Conservation (phyloP, 768 basidiomycete species). For the Strobilomyces confusus region DNA sequence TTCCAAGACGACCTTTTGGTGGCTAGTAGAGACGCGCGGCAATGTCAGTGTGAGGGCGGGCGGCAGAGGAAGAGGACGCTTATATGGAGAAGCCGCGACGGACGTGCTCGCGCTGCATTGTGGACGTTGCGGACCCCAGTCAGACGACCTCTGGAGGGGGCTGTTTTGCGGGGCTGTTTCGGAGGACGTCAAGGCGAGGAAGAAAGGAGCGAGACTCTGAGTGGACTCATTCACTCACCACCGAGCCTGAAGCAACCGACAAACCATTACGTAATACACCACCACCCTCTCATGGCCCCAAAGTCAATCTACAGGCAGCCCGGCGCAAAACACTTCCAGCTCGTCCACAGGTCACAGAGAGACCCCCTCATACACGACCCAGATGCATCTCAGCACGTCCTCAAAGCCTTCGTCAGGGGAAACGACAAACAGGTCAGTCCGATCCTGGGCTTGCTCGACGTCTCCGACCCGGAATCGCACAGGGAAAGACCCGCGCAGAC, state of each 20-base stretch:
- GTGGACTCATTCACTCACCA: conserved; percentile 23
- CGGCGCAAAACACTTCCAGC: conserved; percentile 90
- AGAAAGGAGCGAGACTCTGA: conserved; percentile 4
- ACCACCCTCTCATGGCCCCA: conserved; percentile 54
- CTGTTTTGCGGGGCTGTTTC: background rate
- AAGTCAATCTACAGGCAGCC: conserved; percentile 90
- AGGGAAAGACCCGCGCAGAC: conserved; percentile 83
- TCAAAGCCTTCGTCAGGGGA: conserved; percentile 74
- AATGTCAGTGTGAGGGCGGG: conserved; percentile 41
- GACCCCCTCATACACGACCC: conserved; percentile 95
- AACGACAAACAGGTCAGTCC: conserved; percentile 61
- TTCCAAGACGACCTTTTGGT: conserved; percentile 94
- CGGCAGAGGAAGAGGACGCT: conserved; percentile 42
- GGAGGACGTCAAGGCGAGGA: conserved; percentile 3
- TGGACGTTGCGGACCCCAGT: conserved; percentile 18
- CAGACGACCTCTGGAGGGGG: background rate
- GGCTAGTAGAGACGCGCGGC: conserved; percentile 68
- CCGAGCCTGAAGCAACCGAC: conserved; percentile 25
- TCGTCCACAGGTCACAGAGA: conserved; percentile 93
- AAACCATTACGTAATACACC: conserved; percentile 29
- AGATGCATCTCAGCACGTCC: conserved; percentile 83
- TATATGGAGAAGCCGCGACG: conserved; percentile 90
- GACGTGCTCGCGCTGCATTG: conserved; percentile 70
- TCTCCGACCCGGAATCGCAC: conserved; percentile 16
- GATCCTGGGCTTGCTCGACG: background rate